Evolutionary conservation across 495 filamentous ascomycete species (phyloP).

Genomic region (Hypoxylon fragiforme): DNA sequence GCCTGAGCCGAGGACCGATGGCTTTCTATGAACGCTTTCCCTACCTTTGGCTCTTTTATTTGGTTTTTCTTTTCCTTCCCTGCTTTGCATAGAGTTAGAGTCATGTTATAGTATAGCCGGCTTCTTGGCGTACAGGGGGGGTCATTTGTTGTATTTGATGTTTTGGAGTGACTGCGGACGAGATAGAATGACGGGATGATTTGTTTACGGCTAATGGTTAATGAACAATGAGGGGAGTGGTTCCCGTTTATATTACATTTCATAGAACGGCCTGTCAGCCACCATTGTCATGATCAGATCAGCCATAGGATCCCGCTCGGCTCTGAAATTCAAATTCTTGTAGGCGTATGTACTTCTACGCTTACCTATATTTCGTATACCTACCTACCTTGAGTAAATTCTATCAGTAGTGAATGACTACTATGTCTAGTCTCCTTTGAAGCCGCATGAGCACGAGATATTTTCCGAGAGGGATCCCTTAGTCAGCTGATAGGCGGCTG

Average conservation of each 20-base stretch:
- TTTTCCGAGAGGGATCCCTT: no score
- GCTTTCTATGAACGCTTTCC: constrained; percentile 20
- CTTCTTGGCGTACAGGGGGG: constrained; percentile 4
- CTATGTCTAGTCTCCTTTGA: not conserved
- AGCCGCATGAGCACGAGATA: no score
- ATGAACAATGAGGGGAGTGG: no score
- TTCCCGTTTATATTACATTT: no score
- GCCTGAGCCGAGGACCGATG: constrained; percentile 25
- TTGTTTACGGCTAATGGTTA: no score
- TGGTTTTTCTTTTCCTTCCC: no score
- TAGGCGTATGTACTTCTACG: no score
- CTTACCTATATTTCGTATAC: no score
- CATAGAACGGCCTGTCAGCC: not conserved
- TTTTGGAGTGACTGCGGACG: not conserved
- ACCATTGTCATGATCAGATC: not conserved
- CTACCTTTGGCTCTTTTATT: not conserved
- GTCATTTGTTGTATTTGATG: not conserved
- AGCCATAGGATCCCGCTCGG: not conserved
- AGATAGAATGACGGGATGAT: not conserved
- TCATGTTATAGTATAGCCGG: not conserved
- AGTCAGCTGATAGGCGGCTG: no score
- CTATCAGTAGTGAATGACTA: not conserved
- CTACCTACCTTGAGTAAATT: not conserved
- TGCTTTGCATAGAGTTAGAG: not conserved
- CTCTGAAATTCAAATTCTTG: no score